phyloP scores from a whole-genome alignment of 2,329 filamentous ascomycete genomes.

The Colletotrichum camelliae region DNA sequence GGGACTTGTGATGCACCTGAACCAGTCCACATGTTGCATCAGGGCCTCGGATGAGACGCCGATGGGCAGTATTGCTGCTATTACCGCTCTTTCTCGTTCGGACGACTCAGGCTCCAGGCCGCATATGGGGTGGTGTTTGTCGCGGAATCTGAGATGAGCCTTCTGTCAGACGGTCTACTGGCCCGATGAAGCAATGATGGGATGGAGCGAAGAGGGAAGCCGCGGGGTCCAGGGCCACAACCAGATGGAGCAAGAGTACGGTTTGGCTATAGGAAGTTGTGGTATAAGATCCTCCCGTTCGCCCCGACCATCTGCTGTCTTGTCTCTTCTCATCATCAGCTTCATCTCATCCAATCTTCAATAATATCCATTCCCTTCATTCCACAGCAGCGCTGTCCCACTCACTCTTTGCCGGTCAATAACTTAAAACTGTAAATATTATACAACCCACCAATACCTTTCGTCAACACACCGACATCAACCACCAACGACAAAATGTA shows the following conservation, averaged over 20 bases:
- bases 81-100: background rate
- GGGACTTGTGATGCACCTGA: background rate
- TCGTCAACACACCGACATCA: conserved; percentile 4
- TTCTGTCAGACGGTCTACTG: background rate
- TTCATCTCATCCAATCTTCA: conserved; percentile 3
- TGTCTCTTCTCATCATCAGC: background rate
- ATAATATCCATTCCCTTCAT: background rate
- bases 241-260: background rate
- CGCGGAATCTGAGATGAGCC: background rate
- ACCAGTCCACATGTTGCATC: conserved; percentile 5
- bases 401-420: conserved; percentile 4
- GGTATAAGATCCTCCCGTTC: conserved; percentile 18
- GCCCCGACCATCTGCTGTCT: background rate
- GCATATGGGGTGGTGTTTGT: background rate
- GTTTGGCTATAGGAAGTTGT: background rate
- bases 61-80: background rate
- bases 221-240: background rate
- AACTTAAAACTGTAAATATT: conserved; percentile 9
- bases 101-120: background rate
- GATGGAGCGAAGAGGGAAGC: background rate
- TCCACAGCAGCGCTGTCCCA: conserved; percentile 16
- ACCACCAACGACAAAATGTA: conserved; percentile 35
- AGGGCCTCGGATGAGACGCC: conserved; percentile 15
- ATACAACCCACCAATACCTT: background rate
- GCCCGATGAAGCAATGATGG: background rate